These are phyloP conservation scores for Plasmodium berghei DNA, from an alignment of 169 alveolate genomes.

Conservation along the genomic window DNA sequence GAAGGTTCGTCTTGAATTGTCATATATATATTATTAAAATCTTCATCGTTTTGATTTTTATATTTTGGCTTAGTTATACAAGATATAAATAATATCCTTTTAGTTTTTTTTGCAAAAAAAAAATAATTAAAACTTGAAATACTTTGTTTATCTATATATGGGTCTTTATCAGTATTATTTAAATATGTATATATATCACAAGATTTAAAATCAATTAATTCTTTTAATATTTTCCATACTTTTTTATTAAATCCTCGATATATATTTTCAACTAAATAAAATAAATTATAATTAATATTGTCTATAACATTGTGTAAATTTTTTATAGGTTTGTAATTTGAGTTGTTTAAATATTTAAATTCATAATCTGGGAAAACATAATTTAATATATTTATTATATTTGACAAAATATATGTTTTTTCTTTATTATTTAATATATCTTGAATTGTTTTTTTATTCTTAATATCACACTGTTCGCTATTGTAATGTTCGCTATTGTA, in stretches of 20 bases:
- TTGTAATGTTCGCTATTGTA: not conserved
- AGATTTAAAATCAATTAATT: slow-evolving; percentile 79
- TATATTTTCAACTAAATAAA: slow-evolving; percentile 79
- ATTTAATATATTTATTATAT: slow-evolving; percentile 72
- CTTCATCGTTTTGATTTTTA: slow-evolving; percentile 66
- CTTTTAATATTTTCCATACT: slow-evolving; percentile 84
- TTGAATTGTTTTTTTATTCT: slow-evolving; percentile 12
- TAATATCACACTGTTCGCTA: not conserved
- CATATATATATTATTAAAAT: slow-evolving; percentile 46
- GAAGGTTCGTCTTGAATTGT: slow-evolving; percentile 63
- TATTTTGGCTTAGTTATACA: slow-evolving; percentile 81
- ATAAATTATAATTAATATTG: slow-evolving; percentile 82
- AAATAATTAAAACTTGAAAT: slow-evolving; percentile 84
- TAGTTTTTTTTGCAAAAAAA: slow-evolving; percentile 82
- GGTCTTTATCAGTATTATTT: slow-evolving; percentile 82
- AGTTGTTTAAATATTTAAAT: slow-evolving; percentile 78
- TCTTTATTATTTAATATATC: slow-evolving; percentile 35
- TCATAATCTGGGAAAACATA: slow-evolving; percentile 86
- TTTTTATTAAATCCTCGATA: slow-evolving; percentile 81
- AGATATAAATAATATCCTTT: slow-evolving; percentile 80
- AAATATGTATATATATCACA: slow-evolving; percentile 84
- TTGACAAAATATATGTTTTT: slow-evolving; percentile 26
- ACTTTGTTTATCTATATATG: slow-evolving; percentile 80
- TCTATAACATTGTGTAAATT: slow-evolving; percentile 81
- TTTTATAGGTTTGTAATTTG: slow-evolving; percentile 81